Base-by-base conservation (phyloP, 2,329 filamentous ascomycete species). In the Fusarium sp. region DNA sequence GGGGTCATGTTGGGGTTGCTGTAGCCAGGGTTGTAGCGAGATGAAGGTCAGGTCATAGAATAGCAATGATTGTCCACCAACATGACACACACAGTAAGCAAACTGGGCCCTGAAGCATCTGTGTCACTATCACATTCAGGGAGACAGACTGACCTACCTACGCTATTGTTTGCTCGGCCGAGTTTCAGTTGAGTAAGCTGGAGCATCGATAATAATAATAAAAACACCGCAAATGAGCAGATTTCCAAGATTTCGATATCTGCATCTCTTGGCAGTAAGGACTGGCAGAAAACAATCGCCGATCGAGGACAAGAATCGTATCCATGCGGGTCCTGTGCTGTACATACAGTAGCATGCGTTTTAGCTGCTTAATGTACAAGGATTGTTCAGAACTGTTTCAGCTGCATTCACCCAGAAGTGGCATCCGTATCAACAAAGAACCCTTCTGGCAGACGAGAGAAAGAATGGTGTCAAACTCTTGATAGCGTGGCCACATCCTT, bases 21-120 rank as follows among this genome's bases (percentile, higher is more conserved):
- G 39, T 58, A 61, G 66, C 73, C 63, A 68, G 76, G 76, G 69
- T 72, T 13, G 51, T 69, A 75, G 75, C 70, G 75, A 77, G 70
- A 77, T 77, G 75, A 75, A 65, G 55, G 51, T 35, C 66, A 49
- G 51, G 52, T 39, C 68, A 52, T 44, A 60, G 67, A 55, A 54
- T 47, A 66, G 62, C 63, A 59, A 57, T 42, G 55, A 70, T 60
- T 72, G 56, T 55, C 64, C 44, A 61, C 68, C 55, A 60, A 62
- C 63, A 24, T 11, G 41, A 62, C 68, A 24, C 28, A 49, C 33
- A 28, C 38, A 39, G 36, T 26, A 49, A 42, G 33, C 66, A 59
- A 71, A 70, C 56, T 44, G 33, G 52, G 24, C 52, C 49, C 54
- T 57, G 33, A 33, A 45, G 28, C 38, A 39, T 63, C 60, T 59